Evolutionary conservation across 2,329 filamentous ascomycete species (phyloP), one percentile per base, ranked within the genome.

Genomic region (Capronia epimyces): DNA sequence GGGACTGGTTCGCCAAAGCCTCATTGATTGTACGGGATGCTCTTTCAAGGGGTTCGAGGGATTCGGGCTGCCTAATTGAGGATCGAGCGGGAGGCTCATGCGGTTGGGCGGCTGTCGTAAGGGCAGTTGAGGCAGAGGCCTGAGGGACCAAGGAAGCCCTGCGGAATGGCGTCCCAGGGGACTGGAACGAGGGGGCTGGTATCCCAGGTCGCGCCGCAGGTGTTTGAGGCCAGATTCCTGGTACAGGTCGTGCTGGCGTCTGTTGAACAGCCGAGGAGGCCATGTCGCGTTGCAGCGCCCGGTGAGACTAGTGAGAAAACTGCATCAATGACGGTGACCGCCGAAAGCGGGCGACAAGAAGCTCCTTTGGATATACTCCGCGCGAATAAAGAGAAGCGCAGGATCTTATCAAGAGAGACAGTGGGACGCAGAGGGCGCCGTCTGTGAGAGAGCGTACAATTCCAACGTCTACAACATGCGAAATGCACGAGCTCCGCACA

Each of bases 1-100:
- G 82, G 62, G 83, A 82, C 65, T 97, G 91, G 32, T 46, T 49
- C 52, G 81, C 76, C 39, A 97, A 73, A 39, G 86, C 84, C 58
- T 83, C 79, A 68, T 95, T 95, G 67, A 98, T 84, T 16, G 86
- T 90, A 58, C 77, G 79, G 41, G 89, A 88, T 16, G 89, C 93
- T 68, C 88, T 86, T 60, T 87, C 79, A 53, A 95, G 79, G 0
- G 87, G 86, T 39, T 81, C 82, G 41, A 86, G 71, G 27, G 75
- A 63, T 58, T 71, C 70, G 22, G 67, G 63, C 16, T 72, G 50
- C 34, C 59, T 49, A 9, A 55, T 45, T 9, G 57, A 52, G n/a
- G 49, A 21, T 44, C 52, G 55, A 15, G 45, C 45, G 7, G 46
- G 39, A 29, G 45, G 29, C 7, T 53, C 53, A 8, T 37, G 16